Percentiles rank a stretch among this genome's conserved stretches.
These are phyloP conservation scores for Radiomyces spectabilis DNA, from an alignment of 192 early-diverging fungal species.

Conservation along the genomic window DNA sequence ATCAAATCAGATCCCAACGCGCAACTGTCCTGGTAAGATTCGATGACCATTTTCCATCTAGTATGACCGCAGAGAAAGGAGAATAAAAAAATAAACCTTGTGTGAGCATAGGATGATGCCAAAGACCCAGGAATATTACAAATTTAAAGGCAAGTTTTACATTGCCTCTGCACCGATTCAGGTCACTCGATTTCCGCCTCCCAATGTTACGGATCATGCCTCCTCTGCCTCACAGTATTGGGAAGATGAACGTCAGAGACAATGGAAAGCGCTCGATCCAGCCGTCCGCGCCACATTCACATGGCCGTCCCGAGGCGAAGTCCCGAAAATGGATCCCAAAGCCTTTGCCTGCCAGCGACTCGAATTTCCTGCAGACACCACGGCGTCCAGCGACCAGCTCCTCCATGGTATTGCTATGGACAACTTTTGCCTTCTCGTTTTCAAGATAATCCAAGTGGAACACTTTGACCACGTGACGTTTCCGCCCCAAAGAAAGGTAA, in stretches of 20 bases:
- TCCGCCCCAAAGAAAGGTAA: constrained; percentile 47
- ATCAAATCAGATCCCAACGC: constrained; percentile 58
- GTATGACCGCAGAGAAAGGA: background rate
- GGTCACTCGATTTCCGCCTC: constrained; percentile 57
- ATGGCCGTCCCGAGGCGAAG: constrained; percentile 59
- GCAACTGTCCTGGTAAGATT: constrained; percentile 58
- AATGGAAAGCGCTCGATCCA: constrained; percentile 50
- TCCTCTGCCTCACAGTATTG: constrained; percentile 51
- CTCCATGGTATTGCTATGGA: constrained; percentile 66
- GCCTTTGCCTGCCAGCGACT: constrained; percentile 53
- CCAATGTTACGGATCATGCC: constrained; percentile 33
- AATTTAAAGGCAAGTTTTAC: constrained; percentile 60
- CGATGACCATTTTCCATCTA: background rate
- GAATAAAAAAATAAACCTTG: background rate
- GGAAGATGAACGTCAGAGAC: constrained; percentile 50
- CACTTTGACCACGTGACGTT: constrained; percentile 43
- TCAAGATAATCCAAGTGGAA: constrained; percentile 56
- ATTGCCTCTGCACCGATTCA: constrained; percentile 59
- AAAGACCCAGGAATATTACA: constrained; percentile 59
- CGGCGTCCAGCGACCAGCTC: constrained; percentile 26
- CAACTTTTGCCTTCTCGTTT: constrained; percentile 67
- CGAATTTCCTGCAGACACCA: constrained; percentile 24
- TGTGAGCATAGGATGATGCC: constrained; percentile 61
- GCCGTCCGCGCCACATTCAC: constrained; percentile 57
- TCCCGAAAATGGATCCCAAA: constrained; percentile 32